A percentile compares a stretch with the other conserved stretches of the same genome.
These are phyloP conservation scores for Sugiyamaella xylanicola DNA, from an alignment of 1,139 yeast species.

Conservation along the genomic window DNA sequence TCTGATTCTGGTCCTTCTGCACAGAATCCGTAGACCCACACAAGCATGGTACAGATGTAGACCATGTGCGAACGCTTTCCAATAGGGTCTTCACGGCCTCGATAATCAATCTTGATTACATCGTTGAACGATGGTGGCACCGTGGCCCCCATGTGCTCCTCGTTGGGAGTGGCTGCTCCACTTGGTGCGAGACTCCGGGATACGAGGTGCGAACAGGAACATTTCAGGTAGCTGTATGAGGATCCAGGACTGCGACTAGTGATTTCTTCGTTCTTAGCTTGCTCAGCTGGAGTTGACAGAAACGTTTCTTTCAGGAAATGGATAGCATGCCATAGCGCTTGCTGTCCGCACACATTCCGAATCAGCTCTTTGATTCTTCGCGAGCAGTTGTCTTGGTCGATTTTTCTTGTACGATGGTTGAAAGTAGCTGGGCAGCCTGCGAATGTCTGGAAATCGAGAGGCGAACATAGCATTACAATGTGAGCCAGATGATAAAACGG, in stretches of 20 bases:
- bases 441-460: constrained; percentile 73
- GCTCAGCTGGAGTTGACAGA: constrained; percentile 22
- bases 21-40: constrained; percentile 61
- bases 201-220: constrained; percentile 27
- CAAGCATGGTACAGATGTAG: constrained; percentile 53
- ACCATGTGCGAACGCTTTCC: constrained; percentile 59
- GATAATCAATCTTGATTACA: constrained; percentile 41
- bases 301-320: constrained; percentile 37
- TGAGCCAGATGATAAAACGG: constrained; percentile 55
- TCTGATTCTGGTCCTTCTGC: constrained; percentile 58
- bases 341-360: constrained; percentile 28
- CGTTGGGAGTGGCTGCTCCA: constrained; percentile 26
- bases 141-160: constrained; percentile 8
- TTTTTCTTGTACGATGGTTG: constrained; percentile 70
- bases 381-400: constrained; percentile 53
- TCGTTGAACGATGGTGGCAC: constrained; percentile 20
- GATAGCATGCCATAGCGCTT: constrained; percentile 36
- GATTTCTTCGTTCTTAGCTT: constrained; percentile 18
- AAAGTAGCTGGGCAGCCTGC: constrained; percentile 84
- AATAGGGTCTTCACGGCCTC: constrained; percentile 56
- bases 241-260: constrained; percentile 8
- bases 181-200: constrained; percentile 27
- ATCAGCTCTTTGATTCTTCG: constrained; percentile 25
- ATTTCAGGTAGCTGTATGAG: constrained; percentile 22
- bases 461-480: constrained; percentile 67